Percentiles rank a stretch among this genome's conserved stretches.
phyloP scores from a whole-genome alignment of 1,139 yeast genomes.

The Geotrichum reessii region DNA sequence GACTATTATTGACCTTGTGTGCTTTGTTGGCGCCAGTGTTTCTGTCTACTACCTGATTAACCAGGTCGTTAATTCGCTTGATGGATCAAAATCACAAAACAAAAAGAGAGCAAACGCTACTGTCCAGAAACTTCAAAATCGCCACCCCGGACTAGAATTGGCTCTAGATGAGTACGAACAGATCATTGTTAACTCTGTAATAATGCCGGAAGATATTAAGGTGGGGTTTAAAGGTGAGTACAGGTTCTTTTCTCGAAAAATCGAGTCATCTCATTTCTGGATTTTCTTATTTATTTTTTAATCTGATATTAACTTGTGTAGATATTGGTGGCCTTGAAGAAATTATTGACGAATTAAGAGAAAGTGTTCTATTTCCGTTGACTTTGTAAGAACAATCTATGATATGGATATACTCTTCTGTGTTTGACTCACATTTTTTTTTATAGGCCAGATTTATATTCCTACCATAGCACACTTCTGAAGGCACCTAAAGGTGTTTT shows the following conservation, averaged over 20 bases:
- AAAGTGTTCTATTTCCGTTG: constrained; percentile 81
- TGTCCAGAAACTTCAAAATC: constrained; percentile 51
- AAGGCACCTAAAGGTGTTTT: constrained; percentile 94
- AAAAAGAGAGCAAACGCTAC: constrained; percentile 63
- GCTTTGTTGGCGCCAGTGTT: constrained; percentile 76
- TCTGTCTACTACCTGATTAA: constrained; percentile 68
- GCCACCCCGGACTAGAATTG: constrained; percentile 56
- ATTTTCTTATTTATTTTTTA: neutral
- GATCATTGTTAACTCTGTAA: constrained; percentile 66
- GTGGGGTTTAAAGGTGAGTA: constrained; percentile 56
- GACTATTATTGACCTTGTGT: constrained; percentile 55
- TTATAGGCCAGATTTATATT: constrained; percentile 51
- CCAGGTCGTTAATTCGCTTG: constrained; percentile 38
- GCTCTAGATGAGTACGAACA: constrained; percentile 73
- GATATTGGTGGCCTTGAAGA: constrained; percentile 87
- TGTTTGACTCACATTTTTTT: neutral
- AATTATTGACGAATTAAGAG: constrained; percentile 78
- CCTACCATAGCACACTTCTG: constrained; percentile 56
- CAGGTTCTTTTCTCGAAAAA: neutral
- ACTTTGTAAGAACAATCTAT: constrained; percentile 45
- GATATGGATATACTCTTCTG: constrained; percentile 15
- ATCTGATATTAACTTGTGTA: constrained; percentile 22
- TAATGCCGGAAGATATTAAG: constrained; percentile 76
- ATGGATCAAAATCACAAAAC: constrained; percentile 41
- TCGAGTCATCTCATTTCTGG: neutral